Percentiles rank a stretch among this genome's conserved stretches.
These are phyloP conservation scores for Xerocomus brunneocitrinus DNA, from an alignment of 768 basidiomycete genomes.

Conservation along the genomic window DNA sequence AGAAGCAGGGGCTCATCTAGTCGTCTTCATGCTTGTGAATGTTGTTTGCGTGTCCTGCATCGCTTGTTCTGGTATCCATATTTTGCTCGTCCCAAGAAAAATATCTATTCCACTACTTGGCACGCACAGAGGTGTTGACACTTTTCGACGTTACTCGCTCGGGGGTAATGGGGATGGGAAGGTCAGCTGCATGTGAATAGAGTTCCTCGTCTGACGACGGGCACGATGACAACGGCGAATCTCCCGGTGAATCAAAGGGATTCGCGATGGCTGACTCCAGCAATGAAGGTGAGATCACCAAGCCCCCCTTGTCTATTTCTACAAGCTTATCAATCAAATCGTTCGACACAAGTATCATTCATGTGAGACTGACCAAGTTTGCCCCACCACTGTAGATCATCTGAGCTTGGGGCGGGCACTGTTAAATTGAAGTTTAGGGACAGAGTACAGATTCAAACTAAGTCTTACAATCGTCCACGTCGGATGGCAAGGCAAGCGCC, in stretches of 20 bases:
- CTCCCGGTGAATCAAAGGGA: slow-evolving; percentile 69
- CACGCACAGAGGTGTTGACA: slow-evolving; percentile 2
- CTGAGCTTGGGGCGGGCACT: slow-evolving; percentile 87
- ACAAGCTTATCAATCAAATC: background rate
- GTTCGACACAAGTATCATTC: background rate
- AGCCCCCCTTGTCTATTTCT: slow-evolving; percentile 17
- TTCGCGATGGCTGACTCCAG: slow-evolving; percentile 44
- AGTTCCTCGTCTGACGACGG: slow-evolving; percentile 84
- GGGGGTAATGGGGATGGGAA: slow-evolving; percentile 62
- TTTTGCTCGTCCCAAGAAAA: background rate
- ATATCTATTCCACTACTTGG: slow-evolving; percentile 5
- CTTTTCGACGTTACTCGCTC: slow-evolving; percentile 16
- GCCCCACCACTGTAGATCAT: slow-evolving; percentile 78
- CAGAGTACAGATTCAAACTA: background rate
- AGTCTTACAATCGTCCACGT: slow-evolving; percentile 32
- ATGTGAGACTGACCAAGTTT: slow-evolving; percentile 46
- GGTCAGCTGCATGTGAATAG: slow-evolving; percentile 65
- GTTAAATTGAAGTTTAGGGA: slow-evolving; percentile 7
- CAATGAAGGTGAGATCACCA: slow-evolving; percentile 37
- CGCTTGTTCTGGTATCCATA: background rate
- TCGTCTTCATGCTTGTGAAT: background rate
- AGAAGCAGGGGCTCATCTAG: slow-evolving; percentile 89
- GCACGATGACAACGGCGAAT: slow-evolving; percentile 66
- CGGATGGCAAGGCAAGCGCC: slow-evolving; percentile 45
- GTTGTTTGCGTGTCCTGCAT: slow-evolving; percentile 3